Evolutionary conservation across 164 flowering plant species (phyloP).

Genomic region (Litsea cubeba): DNA sequence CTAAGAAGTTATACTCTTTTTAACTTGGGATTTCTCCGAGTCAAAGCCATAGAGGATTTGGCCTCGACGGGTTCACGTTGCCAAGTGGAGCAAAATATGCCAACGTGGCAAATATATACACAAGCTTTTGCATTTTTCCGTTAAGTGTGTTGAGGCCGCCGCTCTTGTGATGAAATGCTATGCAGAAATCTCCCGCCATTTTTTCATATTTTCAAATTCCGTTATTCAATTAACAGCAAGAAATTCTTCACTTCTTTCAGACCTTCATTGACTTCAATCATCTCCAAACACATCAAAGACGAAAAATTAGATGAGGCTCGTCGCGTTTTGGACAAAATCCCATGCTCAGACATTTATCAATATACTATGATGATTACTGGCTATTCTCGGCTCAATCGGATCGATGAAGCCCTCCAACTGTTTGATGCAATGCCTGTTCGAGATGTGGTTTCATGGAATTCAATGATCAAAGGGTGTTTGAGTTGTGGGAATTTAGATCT

Average conservation of each 20-base stretch:
- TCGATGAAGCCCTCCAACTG: slow-evolving; percentile 9
- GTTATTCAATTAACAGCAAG: not conserved
- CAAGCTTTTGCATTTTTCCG: no score
- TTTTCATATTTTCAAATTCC: not conserved
- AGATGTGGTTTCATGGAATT: slow-evolving; percentile 16
- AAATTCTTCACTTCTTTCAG: slow-evolving; percentile 1
- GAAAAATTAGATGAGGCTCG: slow-evolving; percentile 11
- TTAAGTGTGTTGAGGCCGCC: not conserved
- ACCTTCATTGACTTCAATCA: slow-evolving; percentile 1
- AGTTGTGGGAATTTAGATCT: slow-evolving; percentile 12
- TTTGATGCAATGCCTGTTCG: slow-evolving; percentile 14
- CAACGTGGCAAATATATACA: no score
- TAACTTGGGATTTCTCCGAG: no score
- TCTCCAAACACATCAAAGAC: slow-evolving; percentile 7
- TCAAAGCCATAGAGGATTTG: no score
- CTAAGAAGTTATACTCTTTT: no score
- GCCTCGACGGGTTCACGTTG: no score
- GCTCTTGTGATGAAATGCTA: not conserved
- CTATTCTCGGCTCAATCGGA: not conserved
- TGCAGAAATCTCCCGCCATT: slow-evolving; percentile 2
- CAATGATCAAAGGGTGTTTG: slow-evolving; percentile 14
- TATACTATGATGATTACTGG: slow-evolving; percentile 11
- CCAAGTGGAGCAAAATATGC: no score
- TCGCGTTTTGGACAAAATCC: slow-evolving; percentile 7
- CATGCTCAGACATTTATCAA: slow-evolving; percentile 9